A percentile compares a stretch with the other conserved stretches of the same genome.
Conservation (phyloP, 2,329 filamentous ascomycete species). For the Cytospora piceae region DNA sequence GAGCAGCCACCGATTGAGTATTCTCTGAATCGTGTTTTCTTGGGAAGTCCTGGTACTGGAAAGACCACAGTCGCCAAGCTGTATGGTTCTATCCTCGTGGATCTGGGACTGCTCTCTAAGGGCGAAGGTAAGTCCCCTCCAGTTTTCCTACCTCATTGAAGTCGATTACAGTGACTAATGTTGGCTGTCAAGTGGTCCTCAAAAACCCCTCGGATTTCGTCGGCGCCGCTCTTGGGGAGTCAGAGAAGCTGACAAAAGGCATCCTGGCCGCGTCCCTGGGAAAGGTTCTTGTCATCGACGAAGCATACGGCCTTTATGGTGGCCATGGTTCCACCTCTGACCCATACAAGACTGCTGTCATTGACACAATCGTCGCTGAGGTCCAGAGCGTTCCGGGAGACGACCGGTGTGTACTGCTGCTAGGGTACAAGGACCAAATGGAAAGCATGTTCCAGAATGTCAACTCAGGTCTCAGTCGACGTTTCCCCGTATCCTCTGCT, state of each 20-base stretch:
- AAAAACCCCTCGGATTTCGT: constrained; percentile 79
- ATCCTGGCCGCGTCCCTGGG: constrained; percentile 69
- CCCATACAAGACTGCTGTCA: constrained; percentile 63
- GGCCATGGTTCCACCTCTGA: constrained; percentile 40
- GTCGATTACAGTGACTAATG: background rate
- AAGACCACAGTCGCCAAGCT: constrained; percentile 77
- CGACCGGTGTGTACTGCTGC: constrained; percentile 71
- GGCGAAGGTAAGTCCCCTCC: constrained; percentile 59
- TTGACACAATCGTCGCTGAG: constrained; percentile 76
- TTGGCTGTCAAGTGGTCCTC: constrained; percentile 54
- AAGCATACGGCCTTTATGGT: constrained; percentile 70
- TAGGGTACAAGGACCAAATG: constrained; percentile 74
- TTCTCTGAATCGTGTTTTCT: constrained; percentile 69
- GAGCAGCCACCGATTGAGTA: constrained; percentile 64
- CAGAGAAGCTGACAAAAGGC: constrained; percentile 71
- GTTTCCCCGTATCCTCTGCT: constrained; percentile 66
- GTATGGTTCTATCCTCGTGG: constrained; percentile 69
- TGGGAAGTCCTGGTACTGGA: constrained; percentile 74
- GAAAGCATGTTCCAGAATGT: constrained; percentile 72
- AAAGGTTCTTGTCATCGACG: constrained; percentile 80
- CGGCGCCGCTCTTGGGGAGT: constrained; percentile 64
- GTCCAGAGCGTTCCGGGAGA: constrained; percentile 72
- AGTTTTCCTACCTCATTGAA: background rate
- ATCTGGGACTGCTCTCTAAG: constrained; percentile 68
- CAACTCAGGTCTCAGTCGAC: constrained; percentile 69